Conservation (phyloP, 345 rosid genomes). For the Stellera chamaejasme region DNA sequence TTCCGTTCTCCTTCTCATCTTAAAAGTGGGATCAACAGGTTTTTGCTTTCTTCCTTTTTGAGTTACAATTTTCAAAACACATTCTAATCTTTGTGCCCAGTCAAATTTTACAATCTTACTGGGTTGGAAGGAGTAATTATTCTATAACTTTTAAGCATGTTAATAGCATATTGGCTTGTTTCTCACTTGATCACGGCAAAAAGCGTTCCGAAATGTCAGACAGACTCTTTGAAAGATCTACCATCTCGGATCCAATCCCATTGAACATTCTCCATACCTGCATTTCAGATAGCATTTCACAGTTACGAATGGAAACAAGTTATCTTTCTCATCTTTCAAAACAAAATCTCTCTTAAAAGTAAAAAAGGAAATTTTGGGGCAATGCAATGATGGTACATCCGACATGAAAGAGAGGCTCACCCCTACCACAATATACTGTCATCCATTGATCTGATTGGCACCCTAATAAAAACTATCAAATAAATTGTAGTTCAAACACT, state of each 20-base stretch:
- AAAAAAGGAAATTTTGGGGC: not conserved
- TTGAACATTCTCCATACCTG: constrained; percentile 73
- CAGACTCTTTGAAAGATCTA: constrained; percentile 59
- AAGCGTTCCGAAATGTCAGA: constrained; percentile 44
- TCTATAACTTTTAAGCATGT: too few species aligned
- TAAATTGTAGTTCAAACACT: too few species aligned
- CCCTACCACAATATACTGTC: too few species aligned
- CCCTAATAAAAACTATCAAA: not conserved
- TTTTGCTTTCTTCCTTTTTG: too few species aligned
- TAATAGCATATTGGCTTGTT: not conserved
- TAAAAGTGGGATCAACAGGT: too few species aligned
- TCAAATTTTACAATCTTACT: not conserved
- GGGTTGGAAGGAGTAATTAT: too few species aligned
- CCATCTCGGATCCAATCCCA: constrained; percentile 58
- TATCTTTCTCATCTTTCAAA: too few species aligned
- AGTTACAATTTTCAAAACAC: too few species aligned
- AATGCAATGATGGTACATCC: too few species aligned
- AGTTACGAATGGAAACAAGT: not conserved
- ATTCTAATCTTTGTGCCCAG: not conserved
- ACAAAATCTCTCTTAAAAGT: constrained; percentile 1
- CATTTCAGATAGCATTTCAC: constrained; percentile 6
- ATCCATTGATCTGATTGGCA: too few species aligned
- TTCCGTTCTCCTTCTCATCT: too few species aligned
- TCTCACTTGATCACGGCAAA: constrained; percentile 53
- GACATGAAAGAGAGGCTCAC: too few species aligned